Conservation (phyloP, 179 eudicot genomes). For the Nepenthes alata region DNA sequence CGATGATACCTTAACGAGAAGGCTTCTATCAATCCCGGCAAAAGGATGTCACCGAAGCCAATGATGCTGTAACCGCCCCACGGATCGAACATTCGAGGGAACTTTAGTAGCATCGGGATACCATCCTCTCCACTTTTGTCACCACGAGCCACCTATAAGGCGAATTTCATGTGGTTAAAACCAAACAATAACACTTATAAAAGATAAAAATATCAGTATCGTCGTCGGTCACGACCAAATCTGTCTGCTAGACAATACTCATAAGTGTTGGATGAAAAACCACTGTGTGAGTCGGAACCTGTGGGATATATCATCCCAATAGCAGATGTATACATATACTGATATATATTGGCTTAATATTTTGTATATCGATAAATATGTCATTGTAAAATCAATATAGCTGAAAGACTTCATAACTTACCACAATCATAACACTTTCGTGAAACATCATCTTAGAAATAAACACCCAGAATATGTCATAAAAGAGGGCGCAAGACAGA, state of each 20-base stretch:
- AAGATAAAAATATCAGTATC: too few relatives aligned
- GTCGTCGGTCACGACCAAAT: too few relatives aligned
- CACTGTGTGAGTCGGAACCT: too few relatives aligned
- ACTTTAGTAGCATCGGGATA: constrained; percentile 73
- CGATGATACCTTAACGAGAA: constrained; percentile 56
- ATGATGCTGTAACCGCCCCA: constrained; percentile 93
- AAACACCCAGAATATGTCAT: constrained; percentile 87
- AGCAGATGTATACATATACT: too few relatives aligned
- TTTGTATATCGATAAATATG: too few relatives aligned
- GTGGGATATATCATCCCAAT: too few relatives aligned
- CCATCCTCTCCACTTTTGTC: constrained; percentile 85
- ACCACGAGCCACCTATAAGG: constrained; percentile 68
- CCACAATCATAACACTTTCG: constrained; percentile 91
- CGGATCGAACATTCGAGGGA: constrained; percentile 77
- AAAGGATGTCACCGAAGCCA: constrained; percentile 77
- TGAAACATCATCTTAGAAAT: constrained; percentile 60
- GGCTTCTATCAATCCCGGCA: constrained; percentile 70
- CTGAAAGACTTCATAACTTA: constrained; percentile 16
- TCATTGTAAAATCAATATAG: too few relatives aligned
- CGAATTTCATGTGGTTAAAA: background rate
- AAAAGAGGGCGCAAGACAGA: constrained; percentile 64
- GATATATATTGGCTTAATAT: too few relatives aligned
- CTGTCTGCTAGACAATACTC: too few relatives aligned
- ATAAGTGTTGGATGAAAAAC: too few relatives aligned
- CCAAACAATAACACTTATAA: background rate